Evolutionary conservation across 2,329 filamentous ascomycete genomes (phyloP), one percentile per base, ranked within the genome.

Genomic region (Aureobasidium subglaciale): DNA sequence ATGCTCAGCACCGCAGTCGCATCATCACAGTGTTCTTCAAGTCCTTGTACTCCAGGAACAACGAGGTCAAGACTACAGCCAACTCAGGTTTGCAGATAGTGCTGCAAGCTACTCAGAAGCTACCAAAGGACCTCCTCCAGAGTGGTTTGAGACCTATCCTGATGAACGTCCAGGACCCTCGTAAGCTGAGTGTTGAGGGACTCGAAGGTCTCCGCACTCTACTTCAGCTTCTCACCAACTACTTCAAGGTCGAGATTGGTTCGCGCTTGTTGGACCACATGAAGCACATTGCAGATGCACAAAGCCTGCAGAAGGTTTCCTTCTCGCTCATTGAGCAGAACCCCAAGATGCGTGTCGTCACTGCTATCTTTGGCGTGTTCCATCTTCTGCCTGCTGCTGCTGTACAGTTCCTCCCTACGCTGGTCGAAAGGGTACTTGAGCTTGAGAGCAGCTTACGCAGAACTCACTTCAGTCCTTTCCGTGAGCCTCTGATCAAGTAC

Each of bases 181-280:
- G 95, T 68, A 86, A 92, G 56, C 76, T 99, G 18, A 95, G 85
- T 18, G 88, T 92, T 0, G 87, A 91, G 63, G 91, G 91, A 2
- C 76, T 99, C 4, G 91, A 97, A 67, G 95, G 95, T 24, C 76
- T 99, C 29, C 91, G 91, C 16, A 84, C 92, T 35, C 78, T 99
- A 1, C 73, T 99, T 58, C 92, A 93, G 60, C 78, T 99, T 2
- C 77, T 99, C 16, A 99, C 92, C 0, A 97, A 93, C 58, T 99
- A 99, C 70, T 99, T 99, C 73, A 99, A 99, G 72, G 91, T 97
- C 1, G 93, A 99, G 68, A 99, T 99, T 54, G 95, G 93, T 6
- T 83, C 89, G 20, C 83, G 93, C 22, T 74, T 99, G n/a, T 78
- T 99, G 9, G 92, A 97, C 61, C 93, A 99, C 64, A 87, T 96